Conservation (phyloP, 1,139 yeast species). For the Kazachstania sp. region DNA sequence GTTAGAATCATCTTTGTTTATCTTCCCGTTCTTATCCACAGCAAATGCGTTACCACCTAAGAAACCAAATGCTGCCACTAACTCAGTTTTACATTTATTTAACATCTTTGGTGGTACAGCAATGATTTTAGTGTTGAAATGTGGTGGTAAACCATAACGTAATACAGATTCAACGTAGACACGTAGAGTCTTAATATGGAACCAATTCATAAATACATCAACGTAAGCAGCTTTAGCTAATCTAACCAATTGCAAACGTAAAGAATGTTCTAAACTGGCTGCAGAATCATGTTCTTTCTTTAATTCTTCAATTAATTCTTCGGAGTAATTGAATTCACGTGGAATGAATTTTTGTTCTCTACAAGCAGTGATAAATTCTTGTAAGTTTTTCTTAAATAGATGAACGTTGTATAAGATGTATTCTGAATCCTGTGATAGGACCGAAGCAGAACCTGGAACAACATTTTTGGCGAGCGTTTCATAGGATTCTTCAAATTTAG, state of each 20-base stretch:
- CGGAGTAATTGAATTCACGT: conserved; percentile 84
- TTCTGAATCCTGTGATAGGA: conserved; percentile 65
- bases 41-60: conserved; percentile 82
- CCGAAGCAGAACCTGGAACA: conserved; percentile 80
- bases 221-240: conserved; percentile 81
- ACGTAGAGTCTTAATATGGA: conserved; percentile 68
- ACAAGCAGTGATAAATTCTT: conserved; percentile 58
- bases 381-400: conserved; percentile 69
- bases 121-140: conserved; percentile 53
- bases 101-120: conserved; percentile 37
- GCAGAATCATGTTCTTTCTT: conserved; percentile 74
- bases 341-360: conserved; percentile 90
- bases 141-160: conserved; percentile 95
- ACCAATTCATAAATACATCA: conserved; percentile 78
- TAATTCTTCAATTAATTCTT: conserved; percentile 60
- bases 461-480: conserved; percentile 76
- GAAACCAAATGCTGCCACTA: conserved; percentile 71
- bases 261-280: conserved; percentile 59
- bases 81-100: conserved; percentile 55
- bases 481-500: conserved; percentile 57
- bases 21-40: conserved; percentile 55
- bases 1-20: conserved; percentile 47
- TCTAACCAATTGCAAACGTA: conserved; percentile 72
- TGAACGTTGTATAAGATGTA: conserved; percentile 69
- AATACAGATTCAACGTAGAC: conserved; percentile 63